phyloP scores from a whole-genome alignment of 2,329 filamentous ascomycete species.

The Zymoseptoria tritici region DNA sequence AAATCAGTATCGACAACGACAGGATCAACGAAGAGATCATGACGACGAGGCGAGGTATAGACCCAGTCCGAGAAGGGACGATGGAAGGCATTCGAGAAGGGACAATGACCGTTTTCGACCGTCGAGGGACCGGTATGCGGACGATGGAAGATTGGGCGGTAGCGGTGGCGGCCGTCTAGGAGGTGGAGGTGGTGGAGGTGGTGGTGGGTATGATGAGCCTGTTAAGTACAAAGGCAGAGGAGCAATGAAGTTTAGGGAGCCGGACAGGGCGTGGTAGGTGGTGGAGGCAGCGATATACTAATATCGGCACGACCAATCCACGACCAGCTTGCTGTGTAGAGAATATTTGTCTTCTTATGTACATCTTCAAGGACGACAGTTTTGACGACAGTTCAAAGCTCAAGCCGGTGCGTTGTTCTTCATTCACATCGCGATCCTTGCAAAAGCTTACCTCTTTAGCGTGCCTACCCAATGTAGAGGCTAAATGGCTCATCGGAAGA shows the following conservation, averaged over 20 bases:
- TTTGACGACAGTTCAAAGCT: too few species aligned
- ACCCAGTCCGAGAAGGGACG: slow-evolving; percentile 24
- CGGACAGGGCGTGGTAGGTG: slow-evolving; percentile 16
- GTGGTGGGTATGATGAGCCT: slow-evolving; percentile 24
- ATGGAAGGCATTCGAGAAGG: slow-evolving; percentile 10
- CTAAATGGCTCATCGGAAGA: not conserved
- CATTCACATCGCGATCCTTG: not conserved
- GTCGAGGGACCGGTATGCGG: slow-evolving; percentile 12
- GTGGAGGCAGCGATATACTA: not conserved
- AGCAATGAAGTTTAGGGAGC: slow-evolving; percentile 33
- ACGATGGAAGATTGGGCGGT: slow-evolving; percentile 33
- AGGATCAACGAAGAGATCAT: slow-evolving; percentile 8
- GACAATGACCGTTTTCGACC: slow-evolving; percentile 23
- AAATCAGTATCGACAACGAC: slow-evolving; percentile 27
- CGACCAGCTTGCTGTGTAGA: too few species aligned
- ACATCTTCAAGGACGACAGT: too few species aligned
- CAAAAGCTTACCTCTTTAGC: not conserved
- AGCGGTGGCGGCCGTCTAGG: slow-evolving; percentile 14
- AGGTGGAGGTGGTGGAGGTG: slow-evolving; percentile 13
- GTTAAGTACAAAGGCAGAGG: slow-evolving; percentile 37
- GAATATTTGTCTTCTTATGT: too few species aligned
- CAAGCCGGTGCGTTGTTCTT: not conserved
- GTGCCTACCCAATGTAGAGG: not conserved
- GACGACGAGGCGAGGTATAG: slow-evolving; percentile 23
- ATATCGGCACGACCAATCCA: not conserved